phyloP scores from a whole-genome alignment of 2,329 filamentous ascomycete genomes.

The Neopestalotiopsis rosae region DNA sequence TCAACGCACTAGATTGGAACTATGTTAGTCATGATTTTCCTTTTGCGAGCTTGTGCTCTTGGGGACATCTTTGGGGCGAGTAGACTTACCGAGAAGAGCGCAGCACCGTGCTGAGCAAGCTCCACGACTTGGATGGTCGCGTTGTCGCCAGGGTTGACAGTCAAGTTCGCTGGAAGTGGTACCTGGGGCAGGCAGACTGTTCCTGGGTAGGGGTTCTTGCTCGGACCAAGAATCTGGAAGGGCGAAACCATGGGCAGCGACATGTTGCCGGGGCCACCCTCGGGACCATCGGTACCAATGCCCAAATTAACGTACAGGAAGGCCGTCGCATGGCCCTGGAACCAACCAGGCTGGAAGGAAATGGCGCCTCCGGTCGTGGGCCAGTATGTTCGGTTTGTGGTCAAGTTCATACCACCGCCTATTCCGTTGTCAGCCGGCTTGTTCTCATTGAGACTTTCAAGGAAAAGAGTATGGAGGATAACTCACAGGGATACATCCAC shows the following conservation, averaged over 20 bases:
- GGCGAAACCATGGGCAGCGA: conserved; percentile 80
- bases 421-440: conserved; percentile 15
- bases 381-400: conserved; percentile 90
- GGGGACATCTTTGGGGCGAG: background rate
- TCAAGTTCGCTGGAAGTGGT: conserved; percentile 74
- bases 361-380: conserved; percentile 86
- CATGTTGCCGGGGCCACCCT: conserved; percentile 79
- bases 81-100: conserved; percentile 68
- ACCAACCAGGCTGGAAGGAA: conserved; percentile 93
- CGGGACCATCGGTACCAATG: conserved; percentile 71
- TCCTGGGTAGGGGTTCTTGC: conserved; percentile 84
- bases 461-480: background rate
- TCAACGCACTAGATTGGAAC: conserved; percentile 79
- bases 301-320: conserved; percentile 92
- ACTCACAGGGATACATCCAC: conserved; percentile 92
- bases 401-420: conserved; percentile 85
- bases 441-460: background rate
- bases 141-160: conserved; percentile 79
- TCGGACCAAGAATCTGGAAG: conserved; percentile 83
- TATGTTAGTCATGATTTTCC: conserved; percentile 13
- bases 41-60: background rate
- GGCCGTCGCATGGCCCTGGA: conserved; percentile 82
- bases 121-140: conserved; percentile 80
- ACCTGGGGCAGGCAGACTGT: conserved; percentile 90
- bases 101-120: conserved; percentile 72